Percentiles rank a stretch among this genome's conserved stretches.
phyloP scores from a whole-genome alignment of 305 asterid species.

The Fraxinus velutina region DNA sequence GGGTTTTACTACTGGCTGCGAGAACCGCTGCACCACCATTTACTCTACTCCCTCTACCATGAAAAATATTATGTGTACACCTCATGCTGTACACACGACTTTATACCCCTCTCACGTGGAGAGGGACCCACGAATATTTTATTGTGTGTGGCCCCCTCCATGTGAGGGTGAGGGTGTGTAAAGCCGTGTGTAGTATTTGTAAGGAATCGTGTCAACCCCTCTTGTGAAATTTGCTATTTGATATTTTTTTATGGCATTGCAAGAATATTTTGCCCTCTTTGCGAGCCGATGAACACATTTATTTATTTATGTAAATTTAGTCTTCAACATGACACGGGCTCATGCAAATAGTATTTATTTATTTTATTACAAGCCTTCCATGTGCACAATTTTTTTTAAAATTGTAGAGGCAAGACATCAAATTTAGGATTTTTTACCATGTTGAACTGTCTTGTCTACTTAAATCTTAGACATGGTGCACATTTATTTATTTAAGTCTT shows the following conservation, averaged over 20 bases:
- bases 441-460: neutral
- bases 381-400: neutral
- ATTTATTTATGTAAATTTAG: no score
- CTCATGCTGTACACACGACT: no score
- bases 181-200: neutral
- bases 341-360: no score
- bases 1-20: neutral
- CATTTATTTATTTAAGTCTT: slow-evolving; percentile 4
- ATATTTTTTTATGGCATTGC: neutral
- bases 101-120: no score
- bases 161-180: no score
- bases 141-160: no score
- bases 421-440: neutral
- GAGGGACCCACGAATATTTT: no score
- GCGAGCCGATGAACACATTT: neutral
- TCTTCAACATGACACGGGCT: no score
- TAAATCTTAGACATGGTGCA: neutral
- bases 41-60: neutral
- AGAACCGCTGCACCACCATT: neutral
- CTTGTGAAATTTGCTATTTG: neutral
- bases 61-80: no score
- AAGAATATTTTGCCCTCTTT: neutral
- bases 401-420: neutral
- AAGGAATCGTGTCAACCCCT: neutral
- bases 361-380: neutral